Conservation (phyloP, 306 rosid species). For the Trifolium pratense region DNA sequence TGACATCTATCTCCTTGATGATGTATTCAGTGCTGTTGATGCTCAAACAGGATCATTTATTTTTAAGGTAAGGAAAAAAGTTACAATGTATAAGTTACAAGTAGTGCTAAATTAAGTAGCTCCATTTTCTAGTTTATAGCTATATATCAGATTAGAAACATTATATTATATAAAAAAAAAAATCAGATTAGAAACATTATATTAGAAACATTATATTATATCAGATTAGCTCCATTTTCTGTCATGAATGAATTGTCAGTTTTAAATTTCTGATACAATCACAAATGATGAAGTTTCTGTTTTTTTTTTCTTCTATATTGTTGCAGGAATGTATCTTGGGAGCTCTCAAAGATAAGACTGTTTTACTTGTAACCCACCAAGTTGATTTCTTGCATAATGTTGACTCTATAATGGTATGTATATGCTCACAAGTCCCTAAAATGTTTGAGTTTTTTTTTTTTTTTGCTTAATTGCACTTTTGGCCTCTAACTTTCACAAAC, state of each 20-base stretch:
- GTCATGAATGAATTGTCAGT: neutral
- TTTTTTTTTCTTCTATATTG: constrained; percentile 21
- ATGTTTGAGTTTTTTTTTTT: neutral
- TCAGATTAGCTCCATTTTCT: too few relatives aligned
- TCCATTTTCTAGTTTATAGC: neutral
- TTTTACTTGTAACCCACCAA: constrained; percentile 91
- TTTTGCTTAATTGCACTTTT: too few relatives aligned
- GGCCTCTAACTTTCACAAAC: too few relatives aligned
- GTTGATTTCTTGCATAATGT: constrained; percentile 87
- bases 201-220: too few relatives aligned
- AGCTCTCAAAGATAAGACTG: constrained; percentile 70
- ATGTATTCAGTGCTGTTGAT: constrained; percentile 92
- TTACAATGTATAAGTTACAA: constrained; percentile 23
- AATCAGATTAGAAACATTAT: too few relatives aligned
- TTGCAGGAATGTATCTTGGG: constrained; percentile 86
- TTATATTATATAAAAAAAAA: neutral
- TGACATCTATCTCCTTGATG: constrained; percentile 88
- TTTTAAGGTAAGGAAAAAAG: constrained; percentile 62
- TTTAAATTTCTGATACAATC: constrained; percentile 15
- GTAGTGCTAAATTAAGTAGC: constrained; percentile 14
- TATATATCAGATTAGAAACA: neutral
- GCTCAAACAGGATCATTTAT: constrained; percentile 89
- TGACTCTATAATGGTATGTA: constrained; percentile 68
- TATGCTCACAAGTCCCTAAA: constrained; percentile 28
- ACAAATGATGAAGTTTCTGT: constrained; percentile 1